Percentiles rank a stretch among this genome's conserved stretches.
These are phyloP conservation scores for Alternaria hordeiaustralica DNA, from an alignment of 2,329 filamentous ascomycete genomes.

Conservation along the genomic window DNA sequence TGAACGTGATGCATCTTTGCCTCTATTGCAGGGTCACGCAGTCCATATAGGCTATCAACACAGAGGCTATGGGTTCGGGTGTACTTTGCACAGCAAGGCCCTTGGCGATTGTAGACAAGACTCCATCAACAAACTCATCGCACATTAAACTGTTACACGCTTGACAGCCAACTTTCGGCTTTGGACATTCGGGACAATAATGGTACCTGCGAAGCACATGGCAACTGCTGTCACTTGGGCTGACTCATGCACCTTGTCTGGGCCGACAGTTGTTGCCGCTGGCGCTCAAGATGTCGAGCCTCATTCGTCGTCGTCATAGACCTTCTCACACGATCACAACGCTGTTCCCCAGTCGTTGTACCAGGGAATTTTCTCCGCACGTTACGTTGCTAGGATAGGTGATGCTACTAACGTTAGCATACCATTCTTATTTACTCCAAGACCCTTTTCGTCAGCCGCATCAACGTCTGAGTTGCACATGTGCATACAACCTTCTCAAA, in stretches of 20 bases:
- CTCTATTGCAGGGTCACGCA: not conserved
- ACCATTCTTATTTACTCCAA: not conserved
- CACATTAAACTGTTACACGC: not conserved
- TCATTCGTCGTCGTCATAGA: slow-evolving; percentile 37
- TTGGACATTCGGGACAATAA: not conserved
- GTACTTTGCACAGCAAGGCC: not conserved
- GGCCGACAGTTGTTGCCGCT: slow-evolving; percentile 21
- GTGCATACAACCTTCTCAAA: not conserved
- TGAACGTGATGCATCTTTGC: slow-evolving; percentile 17
- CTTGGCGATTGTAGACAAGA: not conserved
- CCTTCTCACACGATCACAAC: slow-evolving; percentile 25
- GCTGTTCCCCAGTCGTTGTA: not conserved
- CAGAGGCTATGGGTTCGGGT: not conserved
- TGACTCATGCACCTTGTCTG: not conserved
- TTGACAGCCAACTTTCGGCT: not conserved
- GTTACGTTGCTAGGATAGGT: not conserved
- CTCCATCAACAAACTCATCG: not conserved
- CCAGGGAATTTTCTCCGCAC: slow-evolving; percentile 8
- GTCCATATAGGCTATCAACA: not conserved
- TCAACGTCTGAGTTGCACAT: not conserved
- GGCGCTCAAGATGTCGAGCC: slow-evolving; percentile 21
- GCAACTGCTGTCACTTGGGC: not conserved
- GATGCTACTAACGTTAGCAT: not conserved
- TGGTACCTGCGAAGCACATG: slow-evolving; percentile 4
- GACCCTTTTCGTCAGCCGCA: not conserved